These are phyloP conservation scores for Trametes polyzona DNA, from an alignment of 1,284 basidiomycete genomes.

Conservation along the genomic window DNA sequence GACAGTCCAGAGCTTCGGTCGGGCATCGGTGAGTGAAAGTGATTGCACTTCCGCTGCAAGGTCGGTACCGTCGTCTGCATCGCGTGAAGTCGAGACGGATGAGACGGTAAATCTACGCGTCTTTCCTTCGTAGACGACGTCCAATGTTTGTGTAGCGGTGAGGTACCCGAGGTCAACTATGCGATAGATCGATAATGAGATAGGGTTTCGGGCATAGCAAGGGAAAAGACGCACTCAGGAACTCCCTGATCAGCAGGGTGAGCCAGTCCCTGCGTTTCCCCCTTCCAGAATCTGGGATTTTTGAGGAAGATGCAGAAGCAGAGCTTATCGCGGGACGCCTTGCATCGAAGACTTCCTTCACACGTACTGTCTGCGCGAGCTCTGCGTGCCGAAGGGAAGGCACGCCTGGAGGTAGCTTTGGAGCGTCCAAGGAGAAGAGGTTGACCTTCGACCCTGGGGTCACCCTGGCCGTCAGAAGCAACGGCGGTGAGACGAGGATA, in stretches of 20 bases:
- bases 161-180: constrained; percentile 79
- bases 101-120: constrained; percentile 57
- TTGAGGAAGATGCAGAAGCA: constrained; percentile 9
- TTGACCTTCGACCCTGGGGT: constrained; percentile 48
- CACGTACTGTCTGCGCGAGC: constrained; percentile 53
- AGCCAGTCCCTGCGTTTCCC: constrained; percentile 66
- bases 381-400: constrained; percentile 52
- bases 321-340: constrained; percentile 10
- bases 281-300: constrained; percentile 33
- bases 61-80: constrained; percentile 33
- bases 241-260: constrained; percentile 61
- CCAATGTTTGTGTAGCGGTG: constrained; percentile 60
- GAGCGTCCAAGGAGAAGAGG: constrained; percentile 51
- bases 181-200: constrained; percentile 11
- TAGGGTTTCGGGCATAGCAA: neutral
- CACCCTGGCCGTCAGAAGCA: constrained; percentile 63
- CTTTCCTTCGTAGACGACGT: constrained; percentile 66
- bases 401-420: constrained; percentile 46
- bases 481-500: constrained; percentile 55
- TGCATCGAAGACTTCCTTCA: constrained; percentile 48
- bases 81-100: constrained; percentile 46
- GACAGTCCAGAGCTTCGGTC: constrained; percentile 53
- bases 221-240: constrained; percentile 51
- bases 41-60: constrained; percentile 46
- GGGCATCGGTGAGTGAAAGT: constrained; percentile 43